phyloP scores from a whole-genome alignment of 1,139 yeast genomes.

The Sugiyamaella novakii region DNA sequence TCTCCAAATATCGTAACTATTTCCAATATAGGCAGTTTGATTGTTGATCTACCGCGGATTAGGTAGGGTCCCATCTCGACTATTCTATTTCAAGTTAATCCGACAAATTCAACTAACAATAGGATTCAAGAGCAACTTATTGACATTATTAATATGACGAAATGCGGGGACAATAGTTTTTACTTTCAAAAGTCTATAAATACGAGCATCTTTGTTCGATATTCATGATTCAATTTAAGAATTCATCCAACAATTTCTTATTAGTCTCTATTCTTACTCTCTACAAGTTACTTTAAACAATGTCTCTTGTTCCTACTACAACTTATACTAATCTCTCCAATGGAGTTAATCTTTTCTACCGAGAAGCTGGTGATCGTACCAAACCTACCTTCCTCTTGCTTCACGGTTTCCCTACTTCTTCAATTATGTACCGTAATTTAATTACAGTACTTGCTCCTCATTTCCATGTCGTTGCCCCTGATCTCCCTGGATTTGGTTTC shows the following conservation, averaged over 20 bases:
- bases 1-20: too few species aligned
- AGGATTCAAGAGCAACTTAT: background rate
- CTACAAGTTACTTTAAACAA: too few species aligned
- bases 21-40: too few species aligned
- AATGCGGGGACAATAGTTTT: too few species aligned
- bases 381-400: slow-evolving; percentile 45
- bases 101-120: too few species aligned
- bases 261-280: background rate
- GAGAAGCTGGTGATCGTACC: slow-evolving; percentile 44
- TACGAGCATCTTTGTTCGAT: background rate
- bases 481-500: slow-evolving; percentile 50
- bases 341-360: slow-evolving; percentile 42
- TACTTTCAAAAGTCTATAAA: background rate
- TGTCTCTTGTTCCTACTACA: slow-evolving; percentile 17
- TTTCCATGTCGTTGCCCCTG: slow-evolving; percentile 50
- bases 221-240: background rate
- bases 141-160: background rate
- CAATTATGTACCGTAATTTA: slow-evolving; percentile 45
- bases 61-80: background rate
- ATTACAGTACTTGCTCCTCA: slow-evolving; percentile 44
- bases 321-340: slow-evolving; percentile 15
- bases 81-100: background rate
- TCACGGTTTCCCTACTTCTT: slow-evolving; percentile 52
- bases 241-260: background rate
- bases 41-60: too few species aligned